Evolutionary conservation across 139 green algal species (phyloP).

Genomic region (Asterochloris sp.): DNA sequence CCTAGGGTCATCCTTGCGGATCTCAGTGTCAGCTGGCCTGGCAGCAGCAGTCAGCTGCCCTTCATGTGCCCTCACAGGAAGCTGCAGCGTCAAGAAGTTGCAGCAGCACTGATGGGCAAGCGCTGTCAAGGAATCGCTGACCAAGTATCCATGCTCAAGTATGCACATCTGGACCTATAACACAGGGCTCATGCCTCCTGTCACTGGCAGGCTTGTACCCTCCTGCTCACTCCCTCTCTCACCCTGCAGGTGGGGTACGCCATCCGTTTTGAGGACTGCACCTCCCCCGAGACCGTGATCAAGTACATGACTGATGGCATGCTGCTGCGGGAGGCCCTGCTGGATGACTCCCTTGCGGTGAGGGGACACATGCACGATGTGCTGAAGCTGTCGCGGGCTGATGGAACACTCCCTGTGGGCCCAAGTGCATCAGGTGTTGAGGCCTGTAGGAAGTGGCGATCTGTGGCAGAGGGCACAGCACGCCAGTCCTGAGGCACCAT

Average conservation of each 20-base stretch:
- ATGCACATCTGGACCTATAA: not conserved
- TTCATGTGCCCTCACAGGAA: too few relatives aligned
- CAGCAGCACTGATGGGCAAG: not conserved
- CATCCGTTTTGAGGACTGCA: constrained; percentile 98
- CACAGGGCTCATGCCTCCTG: too few relatives aligned
- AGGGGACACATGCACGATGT: too few relatives aligned
- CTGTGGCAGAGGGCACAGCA: too few relatives aligned
- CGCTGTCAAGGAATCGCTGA: not conserved
- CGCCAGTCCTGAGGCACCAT: too few relatives aligned
- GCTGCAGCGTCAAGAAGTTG: not conserved
- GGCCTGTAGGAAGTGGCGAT: too few relatives aligned
- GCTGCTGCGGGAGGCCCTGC: constrained; percentile 90
- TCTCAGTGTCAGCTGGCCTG: too few relatives aligned
- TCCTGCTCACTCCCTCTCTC: not conserved
- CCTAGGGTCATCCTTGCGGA: too few relatives aligned
- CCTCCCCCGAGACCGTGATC: constrained; percentile 83
- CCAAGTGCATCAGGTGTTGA: too few relatives aligned
- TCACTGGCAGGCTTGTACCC: not conserved
- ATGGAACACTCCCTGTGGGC: too few relatives aligned
- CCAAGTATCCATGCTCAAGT: not conserved
- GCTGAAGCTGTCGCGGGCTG: too few relatives aligned
- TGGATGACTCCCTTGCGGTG: constrained; percentile 73
- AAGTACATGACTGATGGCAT: constrained; percentile 91
- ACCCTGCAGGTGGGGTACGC: constrained; percentile 86
- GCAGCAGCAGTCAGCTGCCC: too few relatives aligned